Evolutionary conservation across 1,139 yeast species (phyloP), one percentile per base, ranked within the genome.

Genomic region (Geotrichum restrictum): DNA sequence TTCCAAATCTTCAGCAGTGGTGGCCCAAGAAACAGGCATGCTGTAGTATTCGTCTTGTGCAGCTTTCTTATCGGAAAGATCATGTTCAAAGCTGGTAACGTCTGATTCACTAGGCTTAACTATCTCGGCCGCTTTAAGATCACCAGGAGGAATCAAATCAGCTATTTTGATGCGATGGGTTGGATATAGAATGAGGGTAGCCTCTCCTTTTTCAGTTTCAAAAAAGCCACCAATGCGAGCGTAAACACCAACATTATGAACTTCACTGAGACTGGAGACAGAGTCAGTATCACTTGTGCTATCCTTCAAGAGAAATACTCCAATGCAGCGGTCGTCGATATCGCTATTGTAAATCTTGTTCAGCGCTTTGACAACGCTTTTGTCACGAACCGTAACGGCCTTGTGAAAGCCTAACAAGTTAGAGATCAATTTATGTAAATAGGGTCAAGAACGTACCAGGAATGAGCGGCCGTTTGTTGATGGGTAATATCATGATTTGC

Each of bases 311-410:
- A 87, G 78, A 68, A 88, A 88, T 53, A 89, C 84, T 48, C 93
- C 95, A 60, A 88, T 82, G 66, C 87, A 87, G 14, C 95, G 94
- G 59, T 84, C 87, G 60, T 85, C 80, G 22, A 59, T 59, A 4
- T 63, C 62, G 56, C 82, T 81, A 60, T 83, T 85, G 51, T 82
- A 74, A 59, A 88, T 79, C 60, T 85, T 88, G 58, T 81, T 79
- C 45, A 88, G 78, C n/a, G 95, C 93, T 61, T 81, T 82, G 64
- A 87, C 85, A 10, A 88, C 95, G 55, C 83, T 82, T 4, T 85
- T 84, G 67, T 89, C 95, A 1, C 88, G 82, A 53, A 88, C 80
- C 40, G 84, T 83, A 53, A 88, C 88, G 5, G 93, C 88, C 63
- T 81, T 79, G 63, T 80, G 81, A 60, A 79, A 79, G 0, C 52